These are phyloP conservation scores for Colletotrichum sp. DNA, from an alignment of 2,329 filamentous ascomycete species.

Conservation along the genomic window DNA sequence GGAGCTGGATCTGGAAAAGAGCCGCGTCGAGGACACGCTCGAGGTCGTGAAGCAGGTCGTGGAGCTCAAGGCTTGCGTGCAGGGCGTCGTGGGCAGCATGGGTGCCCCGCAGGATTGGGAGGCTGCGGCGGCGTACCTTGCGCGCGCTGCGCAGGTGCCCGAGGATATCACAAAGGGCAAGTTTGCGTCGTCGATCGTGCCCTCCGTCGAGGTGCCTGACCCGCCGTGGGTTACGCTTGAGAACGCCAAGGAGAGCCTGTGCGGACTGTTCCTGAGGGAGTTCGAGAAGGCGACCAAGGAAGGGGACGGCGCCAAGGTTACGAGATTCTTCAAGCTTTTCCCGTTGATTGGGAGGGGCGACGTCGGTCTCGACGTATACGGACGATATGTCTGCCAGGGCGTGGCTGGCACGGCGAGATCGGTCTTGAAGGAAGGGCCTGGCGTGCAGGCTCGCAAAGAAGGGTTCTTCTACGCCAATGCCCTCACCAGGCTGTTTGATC, in stretches of 20 bases:
- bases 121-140: constrained; percentile 88
- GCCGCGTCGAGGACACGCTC: constrained; percentile 86
- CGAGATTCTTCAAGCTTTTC: constrained; percentile 97
- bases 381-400: constrained; percentile 93
- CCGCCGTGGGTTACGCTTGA: constrained; percentile 86
- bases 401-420: constrained; percentile 83
- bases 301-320: constrained; percentile 87
- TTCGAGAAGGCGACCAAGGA: constrained; percentile 92
- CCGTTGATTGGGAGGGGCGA: constrained; percentile 89
- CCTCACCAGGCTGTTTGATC: constrained; percentile 91
- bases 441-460: constrained; percentile 63
- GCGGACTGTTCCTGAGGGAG: constrained; percentile 88
- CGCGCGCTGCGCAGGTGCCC: constrained; percentile 82
- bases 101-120: constrained; percentile 99
- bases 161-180: constrained; percentile 79
- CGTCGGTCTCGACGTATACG: constrained; percentile 92
- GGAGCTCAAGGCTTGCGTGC: constrained; percentile 94
- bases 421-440: constrained; percentile 72
- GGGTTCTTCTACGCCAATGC: constrained; percentile 91
- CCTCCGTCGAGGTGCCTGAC: constrained; percentile 94
- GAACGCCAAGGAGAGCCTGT: constrained; percentile 86
- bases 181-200: constrained; percentile 92
- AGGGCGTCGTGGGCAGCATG: constrained; percentile 95
- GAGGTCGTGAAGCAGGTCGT: constrained; percentile 94
- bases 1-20: constrained; percentile 88